A percentile compares a stretch with the other conserved stretches of the same genome.
Evolutionary conservation across 345 rosid species (phyloP).

Genomic region (Eucalyptus albens): DNA sequence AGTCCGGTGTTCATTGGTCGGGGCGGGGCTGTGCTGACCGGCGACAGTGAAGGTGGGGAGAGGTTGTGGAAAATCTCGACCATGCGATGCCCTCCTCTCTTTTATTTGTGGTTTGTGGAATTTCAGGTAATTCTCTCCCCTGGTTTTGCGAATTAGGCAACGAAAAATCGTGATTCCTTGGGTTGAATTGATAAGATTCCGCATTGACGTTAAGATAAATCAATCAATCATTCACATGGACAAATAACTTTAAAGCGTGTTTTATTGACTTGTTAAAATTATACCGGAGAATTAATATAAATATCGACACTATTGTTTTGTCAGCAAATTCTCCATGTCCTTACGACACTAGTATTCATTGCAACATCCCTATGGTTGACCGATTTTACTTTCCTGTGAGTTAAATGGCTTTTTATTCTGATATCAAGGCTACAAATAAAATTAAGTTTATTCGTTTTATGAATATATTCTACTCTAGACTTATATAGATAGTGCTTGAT

Average conservation of each 20-base stretch:
- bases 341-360: neutral
- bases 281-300: neutral
- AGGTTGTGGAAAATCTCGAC: neutral
- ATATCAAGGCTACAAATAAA: fast-evolving
- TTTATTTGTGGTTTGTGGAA: neutral
- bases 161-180: neutral
- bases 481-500: neutral
- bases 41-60: neutral
- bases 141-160: neutral
- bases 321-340: neutral
- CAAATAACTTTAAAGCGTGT: neutral
- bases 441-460: neutral
- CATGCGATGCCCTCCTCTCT: neutral
- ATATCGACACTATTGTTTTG: neutral
- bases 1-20: neutral
- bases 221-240: neutral
- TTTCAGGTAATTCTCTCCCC: neutral
- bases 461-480: neutral
- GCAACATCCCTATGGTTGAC: neutral
- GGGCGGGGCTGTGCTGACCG: neutral
- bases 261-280: neutral
- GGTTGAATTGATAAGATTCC: neutral
- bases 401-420: fast-evolving
- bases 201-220: neutral
- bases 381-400: neutral